Percentiles rank a stretch among this genome's conserved stretches.
Evolutionary conservation across 805 yeast genomes (phyloP).

Genomic region (Metschnikowia koreensis): DNA sequence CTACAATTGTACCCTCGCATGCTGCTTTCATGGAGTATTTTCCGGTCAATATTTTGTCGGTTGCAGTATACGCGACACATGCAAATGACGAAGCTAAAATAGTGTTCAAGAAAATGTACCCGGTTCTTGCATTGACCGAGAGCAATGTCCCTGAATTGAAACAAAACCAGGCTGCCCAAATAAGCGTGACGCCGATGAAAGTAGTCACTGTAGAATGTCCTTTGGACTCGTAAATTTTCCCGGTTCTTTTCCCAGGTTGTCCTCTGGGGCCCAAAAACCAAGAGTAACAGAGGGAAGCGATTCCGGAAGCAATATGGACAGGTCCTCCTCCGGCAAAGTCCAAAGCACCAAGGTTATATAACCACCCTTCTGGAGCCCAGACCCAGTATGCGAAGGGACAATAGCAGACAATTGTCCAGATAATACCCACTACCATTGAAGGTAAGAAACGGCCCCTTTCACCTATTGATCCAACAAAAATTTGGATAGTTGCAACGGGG

Average conservation of each 20-base stretch:
- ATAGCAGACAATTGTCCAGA: constrained; percentile 45
- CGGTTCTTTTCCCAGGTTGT: constrained; percentile 23
- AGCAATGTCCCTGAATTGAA: constrained; percentile 48
- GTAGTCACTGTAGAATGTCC: constrained; percentile 39
- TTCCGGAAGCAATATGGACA: constrained; percentile 46
- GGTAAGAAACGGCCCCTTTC: constrained; percentile 45
- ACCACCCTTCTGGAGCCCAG: constrained; percentile 48
- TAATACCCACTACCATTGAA: constrained; percentile 37
- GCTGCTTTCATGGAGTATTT: constrained; percentile 43
- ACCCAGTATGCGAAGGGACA: constrained; percentile 47
- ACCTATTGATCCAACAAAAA: constrained; percentile 43
- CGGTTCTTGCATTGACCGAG: constrained; percentile 41
- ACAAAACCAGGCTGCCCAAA: constrained; percentile 51
- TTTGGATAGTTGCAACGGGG: constrained; percentile 50
- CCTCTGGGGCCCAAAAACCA: constrained; percentile 43
- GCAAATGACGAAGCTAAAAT: constrained; percentile 52
- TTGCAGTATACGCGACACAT: constrained; percentile 40
- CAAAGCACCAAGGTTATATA: constrained; percentile 41
- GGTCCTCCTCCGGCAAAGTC: constrained; percentile 54
- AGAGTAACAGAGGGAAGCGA: constrained; percentile 43
- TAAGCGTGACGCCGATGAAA: constrained; percentile 44
- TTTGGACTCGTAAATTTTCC: constrained; percentile 22
- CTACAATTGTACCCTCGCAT: constrained; percentile 46
- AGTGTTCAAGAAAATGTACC: constrained; percentile 48
- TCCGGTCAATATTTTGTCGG: constrained; percentile 42